phyloP scores from a whole-genome alignment of 345 rosid species.

The Eutrema yunnanense region DNA sequence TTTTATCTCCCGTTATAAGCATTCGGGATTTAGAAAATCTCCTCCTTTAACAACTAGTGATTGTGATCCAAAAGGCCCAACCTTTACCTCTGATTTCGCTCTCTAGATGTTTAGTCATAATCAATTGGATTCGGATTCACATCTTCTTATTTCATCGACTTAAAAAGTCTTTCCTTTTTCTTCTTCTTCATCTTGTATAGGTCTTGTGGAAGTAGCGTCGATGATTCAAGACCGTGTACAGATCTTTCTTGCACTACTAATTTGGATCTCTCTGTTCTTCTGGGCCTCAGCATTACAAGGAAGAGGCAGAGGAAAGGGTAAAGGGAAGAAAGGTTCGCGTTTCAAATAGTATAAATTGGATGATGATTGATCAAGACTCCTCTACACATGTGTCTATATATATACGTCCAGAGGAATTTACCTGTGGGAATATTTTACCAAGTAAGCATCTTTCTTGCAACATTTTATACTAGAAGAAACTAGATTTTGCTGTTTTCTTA shows the following conservation, averaged over 20 bases:
- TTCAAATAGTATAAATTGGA: neutral
- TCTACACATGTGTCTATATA: neutral
- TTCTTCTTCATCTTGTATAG: conserved; percentile 13
- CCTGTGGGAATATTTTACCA: neutral
- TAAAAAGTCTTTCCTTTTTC: neutral
- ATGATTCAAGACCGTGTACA: conserved; percentile 46
- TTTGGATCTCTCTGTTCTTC: conserved; percentile 87
- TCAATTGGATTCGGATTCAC: neutral
- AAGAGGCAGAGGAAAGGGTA: conserved; percentile 30
- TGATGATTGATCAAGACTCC: neutral
- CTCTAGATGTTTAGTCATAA: neutral
- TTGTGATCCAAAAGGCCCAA: neutral
- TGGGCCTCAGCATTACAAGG: conserved; percentile 74
- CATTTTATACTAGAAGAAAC: neutral
- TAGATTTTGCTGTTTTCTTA: neutral
- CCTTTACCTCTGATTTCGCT: neutral
- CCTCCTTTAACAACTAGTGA: neutral
- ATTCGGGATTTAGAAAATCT: too few relatives aligned
- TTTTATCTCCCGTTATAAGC: neutral
- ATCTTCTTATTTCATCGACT: neutral
- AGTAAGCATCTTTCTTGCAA: conserved; percentile 4
- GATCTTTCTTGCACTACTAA: conserved; percentile 73
- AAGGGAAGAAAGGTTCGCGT: conserved; percentile 48
- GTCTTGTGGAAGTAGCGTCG: conserved; percentile 35
- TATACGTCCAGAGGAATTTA: neutral